These are phyloP conservation scores for Colletotrichum sp. DNA, from an alignment of 2,329 filamentous ascomycete species.

Conservation along the genomic window DNA sequence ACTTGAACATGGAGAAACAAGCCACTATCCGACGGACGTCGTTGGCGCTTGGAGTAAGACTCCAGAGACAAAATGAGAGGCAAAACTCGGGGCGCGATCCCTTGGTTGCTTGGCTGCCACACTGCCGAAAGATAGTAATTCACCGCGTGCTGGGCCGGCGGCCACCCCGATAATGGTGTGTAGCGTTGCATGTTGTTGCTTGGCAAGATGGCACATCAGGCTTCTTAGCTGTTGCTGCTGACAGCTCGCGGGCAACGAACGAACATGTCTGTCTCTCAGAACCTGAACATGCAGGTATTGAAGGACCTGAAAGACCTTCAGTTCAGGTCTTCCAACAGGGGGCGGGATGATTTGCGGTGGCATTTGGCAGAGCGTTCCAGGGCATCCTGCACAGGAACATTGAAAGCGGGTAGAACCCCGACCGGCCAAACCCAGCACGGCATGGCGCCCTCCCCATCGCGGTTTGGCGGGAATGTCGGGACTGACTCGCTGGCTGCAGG, in stretches of 20 bases:
- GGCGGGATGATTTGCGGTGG: slow-evolving; percentile 7
- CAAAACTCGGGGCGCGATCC: neutral
- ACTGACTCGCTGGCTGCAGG: slow-evolving; percentile 10
- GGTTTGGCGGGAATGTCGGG: neutral
- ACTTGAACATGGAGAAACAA: neutral
- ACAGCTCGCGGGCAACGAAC: neutral
- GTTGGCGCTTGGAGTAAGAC: neutral
- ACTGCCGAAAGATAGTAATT: neutral
- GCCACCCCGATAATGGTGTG: slow-evolving; percentile 14
- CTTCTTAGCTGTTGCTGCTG: neutral
- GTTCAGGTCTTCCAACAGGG: neutral
- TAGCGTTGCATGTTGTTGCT: neutral
- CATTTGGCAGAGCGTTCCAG: neutral
- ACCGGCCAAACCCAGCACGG: neutral
- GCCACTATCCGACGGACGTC: neutral
- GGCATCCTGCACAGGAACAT: slow-evolving; percentile 9
- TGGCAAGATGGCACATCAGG: neutral
- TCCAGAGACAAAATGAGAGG: neutral
- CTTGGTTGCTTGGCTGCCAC: neutral
- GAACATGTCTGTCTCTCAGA: neutral
- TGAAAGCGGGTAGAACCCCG: slow-evolving; percentile 18
- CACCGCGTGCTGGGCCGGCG: slow-evolving; percentile 1
- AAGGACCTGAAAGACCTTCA: neutral
- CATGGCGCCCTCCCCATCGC: neutral
- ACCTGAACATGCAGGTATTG: neutral